Percentiles rank a stretch among this genome's conserved stretches.
Evolutionary conservation across 495 filamentous ascomycete species (phyloP).

Genomic region (Durotheca rogersii): DNA sequence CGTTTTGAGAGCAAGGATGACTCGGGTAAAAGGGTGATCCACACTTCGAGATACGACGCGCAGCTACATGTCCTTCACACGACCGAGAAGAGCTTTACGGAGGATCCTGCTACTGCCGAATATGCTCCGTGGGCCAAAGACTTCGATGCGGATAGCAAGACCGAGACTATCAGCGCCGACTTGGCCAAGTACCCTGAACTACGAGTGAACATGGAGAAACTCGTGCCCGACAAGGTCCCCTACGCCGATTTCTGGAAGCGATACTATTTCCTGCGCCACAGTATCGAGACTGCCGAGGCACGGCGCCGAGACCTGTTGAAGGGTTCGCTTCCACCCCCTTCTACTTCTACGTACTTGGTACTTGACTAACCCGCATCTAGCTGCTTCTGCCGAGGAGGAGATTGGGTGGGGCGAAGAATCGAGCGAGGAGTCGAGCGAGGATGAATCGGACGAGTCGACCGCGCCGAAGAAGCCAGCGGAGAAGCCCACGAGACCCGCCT

Average conservation of each 20-base stretch:
- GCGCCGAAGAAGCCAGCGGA: conserved; percentile 30
- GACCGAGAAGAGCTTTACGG: conserved; percentile 76
- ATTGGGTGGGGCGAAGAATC: conserved; percentile 1
- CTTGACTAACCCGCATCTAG: conserved; percentile 46
- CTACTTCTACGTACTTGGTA: conserved; percentile 5
- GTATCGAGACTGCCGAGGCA: conserved; percentile 93
- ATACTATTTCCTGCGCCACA: conserved; percentile 93
- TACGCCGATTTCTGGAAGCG: conserved; percentile 91
- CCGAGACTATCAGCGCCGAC: conserved; percentile 78
- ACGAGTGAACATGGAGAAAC: conserved; percentile 87
- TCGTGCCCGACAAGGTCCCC: conserved; percentile 85
- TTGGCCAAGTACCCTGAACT: conserved; percentile 87
- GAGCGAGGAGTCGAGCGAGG: conserved; percentile 27
- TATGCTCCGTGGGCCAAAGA: conserved; percentile 71
- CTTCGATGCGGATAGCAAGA: conserved; percentile 83
- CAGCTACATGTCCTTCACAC: conserved; percentile 95
- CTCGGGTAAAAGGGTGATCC: conserved; percentile 85
- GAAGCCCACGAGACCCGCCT: conserved; percentile 41
- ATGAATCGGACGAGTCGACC: conserved; percentile 34
- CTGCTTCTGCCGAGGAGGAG: conserved; percentile 51
- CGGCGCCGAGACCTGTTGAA: conserved; percentile 87
- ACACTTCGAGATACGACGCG: conserved; percentile 91
- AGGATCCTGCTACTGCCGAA: conserved; percentile 73
- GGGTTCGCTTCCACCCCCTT: conserved; percentile 56
- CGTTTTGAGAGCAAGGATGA: conserved; percentile 91